Evolutionary conservation across 164 flowering plant species (phyloP), one percentile per base, ranked within the genome.

Genomic region (Nymphaea colorata): DNA sequence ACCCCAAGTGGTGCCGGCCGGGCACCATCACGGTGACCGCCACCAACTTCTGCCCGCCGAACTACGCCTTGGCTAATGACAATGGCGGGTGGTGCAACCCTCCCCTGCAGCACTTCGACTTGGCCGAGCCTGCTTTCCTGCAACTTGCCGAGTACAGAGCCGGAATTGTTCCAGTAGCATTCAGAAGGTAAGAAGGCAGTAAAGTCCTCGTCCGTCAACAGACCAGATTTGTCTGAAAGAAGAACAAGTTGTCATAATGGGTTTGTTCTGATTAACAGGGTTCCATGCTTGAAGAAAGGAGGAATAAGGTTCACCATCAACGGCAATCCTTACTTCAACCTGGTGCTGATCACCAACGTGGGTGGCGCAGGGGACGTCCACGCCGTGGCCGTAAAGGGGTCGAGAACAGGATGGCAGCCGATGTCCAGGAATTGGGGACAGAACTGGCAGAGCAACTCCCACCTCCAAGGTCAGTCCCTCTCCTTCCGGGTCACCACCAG

Each of bases 21-120:
- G 81, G 81, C 3, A 64, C 73, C 59, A 79, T 83, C 66, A 72
- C 70, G 7, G 79, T 85, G 63, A 85, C 88, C 0, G 88, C 88
- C 3, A 85, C 88, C 51, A 82, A 84, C 44, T 80, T 79, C 61
- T 82, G 87, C 16, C 87, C 87, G 5, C 84, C 87, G 2, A 82
- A 84, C 69, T 42, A 62, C 5, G 80, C 82, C 10, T 64, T 75
- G 36, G 42, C 86, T 10, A 84, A 76, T 44, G 71, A 81, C 82
- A 79, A 82, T 64, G 88, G 88, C 43, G 86, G 88, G 5, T 85
- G 88, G 88, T 83, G 88, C 76, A 84, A 84, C 63, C 86, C 88
- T 64, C 88, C 88, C 53, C 82, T 75, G 17, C 76, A 82, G 53
- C 88, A 84, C 65, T 84, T 84, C 44, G 88, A 84, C 44, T 16